A percentile compares a stretch with the other conserved stretches of the same genome.
phyloP scores from a whole-genome alignment of 176 grass and related monocot genomes.

The Miscanthus lutarioriparius region DNA sequence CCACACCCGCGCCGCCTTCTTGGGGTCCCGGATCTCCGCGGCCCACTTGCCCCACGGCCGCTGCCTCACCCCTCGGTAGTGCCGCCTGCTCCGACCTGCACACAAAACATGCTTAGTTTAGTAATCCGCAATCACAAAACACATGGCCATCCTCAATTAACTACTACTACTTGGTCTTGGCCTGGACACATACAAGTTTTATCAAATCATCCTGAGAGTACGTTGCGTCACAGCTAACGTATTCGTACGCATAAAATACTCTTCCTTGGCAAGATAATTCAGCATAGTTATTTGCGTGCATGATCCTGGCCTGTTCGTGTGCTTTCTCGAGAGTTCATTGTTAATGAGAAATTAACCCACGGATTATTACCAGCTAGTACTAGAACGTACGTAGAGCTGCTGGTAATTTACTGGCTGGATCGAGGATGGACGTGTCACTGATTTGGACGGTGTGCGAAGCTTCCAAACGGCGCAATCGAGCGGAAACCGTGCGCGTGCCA shows the following conservation, averaged over 20 bases:
- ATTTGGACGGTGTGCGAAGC: slow-evolving; percentile 37
- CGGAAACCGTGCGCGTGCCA: slow-evolving; percentile 28
- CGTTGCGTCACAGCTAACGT: slow-evolving; percentile 39
- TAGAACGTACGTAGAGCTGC: background rate
- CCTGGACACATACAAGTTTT: background rate
- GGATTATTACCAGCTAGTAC: background rate
- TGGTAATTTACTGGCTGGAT: background rate
- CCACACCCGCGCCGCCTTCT: slow-evolving; percentile 74
- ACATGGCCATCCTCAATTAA: background rate
- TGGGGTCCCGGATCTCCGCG: slow-evolving; percentile 62
- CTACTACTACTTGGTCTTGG: background rate
- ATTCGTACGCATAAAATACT: slow-evolving; percentile 43
- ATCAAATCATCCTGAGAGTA: background rate
- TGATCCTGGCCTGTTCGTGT: background rate
- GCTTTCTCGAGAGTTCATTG: slow-evolving; percentile 1
- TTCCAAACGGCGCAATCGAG: slow-evolving; percentile 46
- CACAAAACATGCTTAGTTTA: background rate
- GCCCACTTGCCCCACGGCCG: slow-evolving; percentile 79
- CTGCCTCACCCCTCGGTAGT: slow-evolving; percentile 67
- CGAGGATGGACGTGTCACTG: background rate
- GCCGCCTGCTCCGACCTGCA: slow-evolving; percentile 39
- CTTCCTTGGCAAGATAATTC: background rate
- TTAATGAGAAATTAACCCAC: background rate
- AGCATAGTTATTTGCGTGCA: slow-evolving; percentile 32
- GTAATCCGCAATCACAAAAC: background rate